Base-by-base conservation (phyloP, 768 basidiomycete species). In the Pulveroboletus sp. region DNA sequence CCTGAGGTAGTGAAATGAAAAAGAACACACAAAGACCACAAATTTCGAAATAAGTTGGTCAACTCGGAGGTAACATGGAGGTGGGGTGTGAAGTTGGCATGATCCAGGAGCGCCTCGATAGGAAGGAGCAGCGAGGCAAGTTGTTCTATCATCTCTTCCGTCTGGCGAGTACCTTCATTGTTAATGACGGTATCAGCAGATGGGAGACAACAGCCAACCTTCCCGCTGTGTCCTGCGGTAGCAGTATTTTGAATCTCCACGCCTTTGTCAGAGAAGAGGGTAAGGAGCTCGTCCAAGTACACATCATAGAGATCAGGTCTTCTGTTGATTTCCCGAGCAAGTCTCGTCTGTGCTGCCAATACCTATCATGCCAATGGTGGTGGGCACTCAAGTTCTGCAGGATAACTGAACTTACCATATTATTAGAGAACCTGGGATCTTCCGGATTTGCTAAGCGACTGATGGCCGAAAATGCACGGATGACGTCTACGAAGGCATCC, bases 21-120 rank as follows among this genome's bases (percentile, higher is more conserved):
- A 14, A 95, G 78, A 24, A 89, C 80, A 63, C 90, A 93, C 17
- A 97, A 69, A 69, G 94, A 93, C 95, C 95, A 99, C 70, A 93
- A 76, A 61, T 91, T 93, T 39, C 93, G 81, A 78, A 96, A 98
- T 18, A 92, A 72, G 5, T 82, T 73, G 10, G 86, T 82, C 11
- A 91, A 64, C 21, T 82, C 82, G 5, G 81, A 62, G 1, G 83
- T 74, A 17, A 82, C 69, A 26, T 76, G 68, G 15, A 73, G 46
- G 31, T 82, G 77, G 2, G 86, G 81, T 39, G 77, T 75, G 66
- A 87, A 89, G 51, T 84, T 81, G 13, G 69, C 58, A 58, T 93
- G 89, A 31, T 76, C 71, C 21, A 99, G 76, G 21, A 96, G 77
- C 1, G 90, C 86, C 61, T 95, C 93, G 49, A 99, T 91, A 2